Evolutionary conservation across 2,329 filamentous ascomycete genomes (phyloP), one percentile per base, ranked within the genome.

Genomic region (Penicillium sp.): DNA sequence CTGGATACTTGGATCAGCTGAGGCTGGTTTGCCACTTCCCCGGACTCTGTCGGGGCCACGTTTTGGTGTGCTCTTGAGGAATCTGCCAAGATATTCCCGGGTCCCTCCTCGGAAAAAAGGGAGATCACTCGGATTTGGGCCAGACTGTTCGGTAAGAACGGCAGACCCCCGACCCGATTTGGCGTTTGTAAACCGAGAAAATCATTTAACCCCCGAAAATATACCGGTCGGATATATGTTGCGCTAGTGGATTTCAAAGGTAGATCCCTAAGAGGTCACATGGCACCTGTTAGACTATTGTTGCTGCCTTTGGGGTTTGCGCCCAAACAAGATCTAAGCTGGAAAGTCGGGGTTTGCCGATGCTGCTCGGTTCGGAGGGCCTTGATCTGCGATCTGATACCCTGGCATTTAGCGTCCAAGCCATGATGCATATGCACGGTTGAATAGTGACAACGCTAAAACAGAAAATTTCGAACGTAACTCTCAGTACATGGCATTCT

Each of bases 1-100:
- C 31, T 46, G 17, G 17, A 48, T 31, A 42, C 12, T 40, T 13
- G 52, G 58, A 61, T 45, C 54, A 54, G 50, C 55, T 48, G 43
- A 46, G 29, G 55, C 27, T 48, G 42, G 50, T 54, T 65, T 48
- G 59, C 63, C 63, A 62, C 62, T 65, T 64, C 64, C 64, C 64
- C 64, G 49, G 62, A 66, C 47, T 57, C 17, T 54, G 43, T 47
- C 48, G 43, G 50, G 51, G 46, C 61, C 61, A 65, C 57, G 53
- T 62, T 60, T 40, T 54, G 55, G 41, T 29, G n/a, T 37, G 27
- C 21, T n/a, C 42, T 43, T 6, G 19, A 38, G 31, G 38, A 25
- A 45, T 40, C 17, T 27, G 45, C 42, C 33, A 40, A 40, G 47
- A 60, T 56, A 46, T 56, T 56, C 29, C 50, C 29, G 43, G 46